Base-by-base conservation (phyloP, 495 filamentous ascomycete species). In the Penicillium crystallinum region DNA sequence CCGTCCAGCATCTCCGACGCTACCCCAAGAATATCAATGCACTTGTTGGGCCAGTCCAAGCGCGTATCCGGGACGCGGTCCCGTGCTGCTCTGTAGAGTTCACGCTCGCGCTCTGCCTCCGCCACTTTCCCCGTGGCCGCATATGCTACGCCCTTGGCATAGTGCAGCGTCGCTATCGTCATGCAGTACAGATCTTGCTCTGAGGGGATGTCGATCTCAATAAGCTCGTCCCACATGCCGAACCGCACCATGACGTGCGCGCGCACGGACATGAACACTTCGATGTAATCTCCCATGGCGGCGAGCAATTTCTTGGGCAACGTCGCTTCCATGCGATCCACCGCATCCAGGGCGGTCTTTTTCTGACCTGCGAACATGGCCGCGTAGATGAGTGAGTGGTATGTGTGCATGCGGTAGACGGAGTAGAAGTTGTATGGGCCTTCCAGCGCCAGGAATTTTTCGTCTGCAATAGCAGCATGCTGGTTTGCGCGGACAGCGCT, bases 281-380 rank as follows among this genome's bases (percentile, higher is more conserved):
- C 84, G 4, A 83, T 61, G 76, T 79, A 88, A 57, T 88, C 82
- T 0, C 82, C 78, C 81, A 86, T 84, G 6, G 77, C 77, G 0
- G 77, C 77, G 0, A 86, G 69, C 5, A 87, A 49, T 0, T 74
- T 68, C 31, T 81, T 77, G 0, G 82, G 71, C 3, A 88, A 61
- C 7, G 76, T 70, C 0, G 55, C 57, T 57, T 86, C 83, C 46
- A 86, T 72, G 9, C 64, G 62, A 3, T 58, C 36, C 1, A 75
- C 72, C 0, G 79, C 77, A 14, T 81, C 75, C 0, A 87, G 62
- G 0, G 81, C 76, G 9, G 77, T 66, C 11, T 64, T 41, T 6
- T 65, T 81, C 54, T 81, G 75, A 0, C 80, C 84, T 0, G 83
- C 77, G 44, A 87, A 85, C 83, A 88, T 85, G 51, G 81, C 84